These are phyloP conservation scores for Aleurites moluccanus DNA, from an alignment of 441 rosid genomes.

Conservation along the genomic window DNA sequence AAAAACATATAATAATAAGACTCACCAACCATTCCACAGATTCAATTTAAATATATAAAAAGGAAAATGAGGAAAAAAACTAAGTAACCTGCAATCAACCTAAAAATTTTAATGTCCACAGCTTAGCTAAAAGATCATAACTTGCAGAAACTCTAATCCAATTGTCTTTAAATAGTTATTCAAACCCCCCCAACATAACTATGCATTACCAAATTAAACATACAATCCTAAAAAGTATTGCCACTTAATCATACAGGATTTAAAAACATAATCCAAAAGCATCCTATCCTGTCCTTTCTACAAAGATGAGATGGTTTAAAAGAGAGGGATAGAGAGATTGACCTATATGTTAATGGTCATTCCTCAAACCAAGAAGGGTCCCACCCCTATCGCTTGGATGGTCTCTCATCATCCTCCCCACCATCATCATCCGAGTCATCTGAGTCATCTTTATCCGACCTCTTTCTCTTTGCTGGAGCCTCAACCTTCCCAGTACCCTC, in stretches of 20 bases:
- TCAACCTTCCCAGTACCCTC: slow-evolving; percentile 60
- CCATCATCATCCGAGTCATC: no score
- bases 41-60: no score
- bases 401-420: slow-evolving; percentile 72
- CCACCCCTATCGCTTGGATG: slow-evolving; percentile 64
- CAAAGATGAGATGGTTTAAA: slow-evolving; percentile 24
- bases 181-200: slow-evolving; percentile 16
- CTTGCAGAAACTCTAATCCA: slow-evolving; percentile 37
- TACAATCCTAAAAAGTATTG: slow-evolving; percentile 24
- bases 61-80: neutral
- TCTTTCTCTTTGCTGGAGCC: slow-evolving; percentile 74
- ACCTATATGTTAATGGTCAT: slow-evolving; percentile 45
- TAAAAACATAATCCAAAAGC: slow-evolving; percentile 26
- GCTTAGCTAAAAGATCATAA: slow-evolving; percentile 24
- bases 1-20: no score
- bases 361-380: slow-evolving; percentile 30
- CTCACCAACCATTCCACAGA: slow-evolving; percentile 23
- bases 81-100: neutral
- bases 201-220: slow-evolving; percentile 28
- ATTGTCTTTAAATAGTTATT: slow-evolving; percentile 22
- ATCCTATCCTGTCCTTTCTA: slow-evolving; percentile 36
- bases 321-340: slow-evolving; percentile 41
- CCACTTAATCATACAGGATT: slow-evolving; percentile 23
- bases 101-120: slow-evolving; percentile 14
- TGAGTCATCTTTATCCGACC: slow-evolving; percentile 48